These are phyloP conservation scores for Boechera retrofracta DNA, from an alignment of 345 rosid species.

Conservation along the genomic window DNA sequence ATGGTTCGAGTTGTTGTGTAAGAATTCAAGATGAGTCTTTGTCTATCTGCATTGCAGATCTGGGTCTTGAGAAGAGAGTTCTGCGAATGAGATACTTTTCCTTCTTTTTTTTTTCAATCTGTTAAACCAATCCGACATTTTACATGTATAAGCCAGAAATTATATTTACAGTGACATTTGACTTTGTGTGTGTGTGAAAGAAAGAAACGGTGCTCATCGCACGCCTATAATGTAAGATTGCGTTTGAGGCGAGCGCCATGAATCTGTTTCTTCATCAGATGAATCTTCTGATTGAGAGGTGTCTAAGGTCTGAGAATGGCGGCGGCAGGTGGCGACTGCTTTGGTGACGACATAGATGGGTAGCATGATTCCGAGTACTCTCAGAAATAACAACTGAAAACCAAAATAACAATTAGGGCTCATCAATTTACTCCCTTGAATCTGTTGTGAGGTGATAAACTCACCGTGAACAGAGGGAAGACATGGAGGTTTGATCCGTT, in stretches of 20 bases:
- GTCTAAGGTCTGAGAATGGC: conserved; percentile 45
- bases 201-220: conserved; percentile 28
- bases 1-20: conserved; percentile 17
- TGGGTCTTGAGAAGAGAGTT: conserved; percentile 18
- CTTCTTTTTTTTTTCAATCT: conserved; percentile 6
- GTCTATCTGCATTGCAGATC: conserved; percentile 22
- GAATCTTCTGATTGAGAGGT: conserved; percentile 38
- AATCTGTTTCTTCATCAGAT: conserved; percentile 69
- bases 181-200: conserved; percentile 21
- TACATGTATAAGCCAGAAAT: conserved; percentile 36
- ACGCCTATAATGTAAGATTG: conserved; percentile 48
- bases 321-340: conserved; percentile 57
- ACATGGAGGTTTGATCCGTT: conserved; percentile 52
- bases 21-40: conserved; percentile 11
- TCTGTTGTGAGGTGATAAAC: background rate
- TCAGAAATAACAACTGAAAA: conserved; percentile 62
- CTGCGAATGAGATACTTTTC: conserved; percentile 10
- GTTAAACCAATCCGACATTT: conserved; percentile 31
- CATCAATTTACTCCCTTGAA: background rate
- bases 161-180: conserved; percentile 33
- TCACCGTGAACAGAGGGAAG: conserved; percentile 64
- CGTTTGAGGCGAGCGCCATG: conserved; percentile 41
- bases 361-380: conserved; percentile 66
- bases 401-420: conserved; percentile 5
- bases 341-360: conserved; percentile 69